Percentiles rank a stretch among this genome's conserved stretches.
phyloP scores from a whole-genome alignment of 2,329 filamentous ascomycete genomes.

The Colletotrichum cuscutae region DNA sequence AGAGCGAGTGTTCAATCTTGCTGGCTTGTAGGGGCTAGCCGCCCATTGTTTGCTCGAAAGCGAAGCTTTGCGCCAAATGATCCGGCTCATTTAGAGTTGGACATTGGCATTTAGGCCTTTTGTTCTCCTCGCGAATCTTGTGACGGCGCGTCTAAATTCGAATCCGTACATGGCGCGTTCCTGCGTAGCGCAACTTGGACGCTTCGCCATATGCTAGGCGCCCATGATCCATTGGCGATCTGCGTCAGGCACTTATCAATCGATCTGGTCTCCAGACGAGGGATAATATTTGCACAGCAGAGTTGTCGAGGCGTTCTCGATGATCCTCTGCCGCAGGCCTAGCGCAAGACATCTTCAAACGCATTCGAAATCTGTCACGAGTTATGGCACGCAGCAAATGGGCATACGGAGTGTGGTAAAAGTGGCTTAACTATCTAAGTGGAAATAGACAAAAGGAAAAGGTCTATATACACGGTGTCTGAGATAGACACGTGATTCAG shows the following conservation, averaged over 20 bases:
- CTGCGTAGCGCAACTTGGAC: not conserved
- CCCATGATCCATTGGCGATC: not conserved
- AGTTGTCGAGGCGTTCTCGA: not conserved
- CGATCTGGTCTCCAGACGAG: not conserved
- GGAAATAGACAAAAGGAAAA: too few species aligned
- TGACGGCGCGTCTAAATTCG: not conserved
- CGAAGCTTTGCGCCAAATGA: constrained; percentile 23
- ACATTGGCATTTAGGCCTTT: not conserved
- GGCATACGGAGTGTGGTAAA: too few species aligned
- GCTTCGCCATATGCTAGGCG: not conserved
- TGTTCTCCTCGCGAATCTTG: not conserved
- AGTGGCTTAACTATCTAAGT: too few species aligned
- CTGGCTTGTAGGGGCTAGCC: not conserved
- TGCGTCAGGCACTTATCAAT: not conserved
- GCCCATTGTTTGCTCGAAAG: not conserved
- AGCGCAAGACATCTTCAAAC: not conserved
- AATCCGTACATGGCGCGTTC: not conserved
- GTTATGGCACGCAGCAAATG: too few species aligned
- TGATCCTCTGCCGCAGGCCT: not conserved
- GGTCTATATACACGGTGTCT: too few species aligned
- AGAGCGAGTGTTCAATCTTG: not conserved
- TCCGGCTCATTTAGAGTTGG: not conserved
- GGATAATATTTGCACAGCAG: not conserved
- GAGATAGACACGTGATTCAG: too few species aligned
- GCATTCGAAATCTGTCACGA: not conserved